These are phyloP conservation scores for Rhizophagus clarus DNA, from an alignment of 192 early-diverging fungal species.

Conservation along the genomic window DNA sequence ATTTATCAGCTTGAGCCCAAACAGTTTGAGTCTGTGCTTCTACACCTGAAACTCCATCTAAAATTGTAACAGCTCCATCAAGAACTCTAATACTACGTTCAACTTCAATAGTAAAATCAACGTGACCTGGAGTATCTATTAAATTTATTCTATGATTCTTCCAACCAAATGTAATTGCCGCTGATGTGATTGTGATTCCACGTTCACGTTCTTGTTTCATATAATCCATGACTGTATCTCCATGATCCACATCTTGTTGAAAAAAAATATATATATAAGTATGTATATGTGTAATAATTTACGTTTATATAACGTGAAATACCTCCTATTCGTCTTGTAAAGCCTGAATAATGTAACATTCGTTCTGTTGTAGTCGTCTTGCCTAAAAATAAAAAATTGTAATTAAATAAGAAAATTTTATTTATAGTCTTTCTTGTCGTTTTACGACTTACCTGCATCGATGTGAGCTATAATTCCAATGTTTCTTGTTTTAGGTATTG, in stretches of 20 bases:
- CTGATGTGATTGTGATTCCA: slow-evolving; percentile 93
- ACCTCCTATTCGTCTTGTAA: slow-evolving; percentile 86
- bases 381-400: slow-evolving; percentile 36
- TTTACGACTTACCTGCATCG: slow-evolving; percentile 86
- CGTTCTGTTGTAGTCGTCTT: slow-evolving; percentile 98
- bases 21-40: slow-evolving; percentile 98
- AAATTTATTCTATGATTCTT: slow-evolving; percentile 68
- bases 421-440: too few species aligned
- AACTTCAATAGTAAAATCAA: slow-evolving; percentile 96
- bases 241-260: slow-evolving; percentile 78
- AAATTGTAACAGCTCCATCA: slow-evolving; percentile 89
- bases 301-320: too few species aligned
- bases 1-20: slow-evolving; percentile 85
- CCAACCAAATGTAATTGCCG: slow-evolving; percentile 70
- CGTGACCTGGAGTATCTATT: slow-evolving; percentile 96
- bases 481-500: slow-evolving; percentile 66
- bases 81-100: slow-evolving; percentile 88
- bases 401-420: too few species aligned
- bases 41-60: slow-evolving; percentile 96
- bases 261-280: too few species aligned
- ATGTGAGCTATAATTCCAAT: slow-evolving; percentile 97
- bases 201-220: slow-evolving; percentile 85
- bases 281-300: too few species aligned
- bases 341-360: slow-evolving; percentile 94
- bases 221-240: slow-evolving; percentile 95